Conservation (phyloP, 1,139 yeast genomes). For the Scheffersomyces illinoinensis region DNA sequence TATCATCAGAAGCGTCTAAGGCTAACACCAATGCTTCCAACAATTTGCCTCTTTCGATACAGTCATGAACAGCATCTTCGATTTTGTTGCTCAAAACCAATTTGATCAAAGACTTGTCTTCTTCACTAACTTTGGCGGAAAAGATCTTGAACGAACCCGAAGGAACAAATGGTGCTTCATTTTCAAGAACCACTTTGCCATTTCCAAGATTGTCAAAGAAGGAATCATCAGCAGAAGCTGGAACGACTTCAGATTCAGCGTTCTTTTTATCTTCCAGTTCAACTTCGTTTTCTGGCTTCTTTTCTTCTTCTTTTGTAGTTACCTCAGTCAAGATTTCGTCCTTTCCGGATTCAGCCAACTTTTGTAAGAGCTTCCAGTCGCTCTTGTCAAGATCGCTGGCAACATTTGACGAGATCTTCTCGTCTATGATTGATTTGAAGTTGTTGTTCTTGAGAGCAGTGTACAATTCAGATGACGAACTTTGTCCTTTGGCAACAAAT, state of each 20-base stretch:
- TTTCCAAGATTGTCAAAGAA: conserved; percentile 50
- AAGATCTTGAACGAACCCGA: conserved; percentile 45
- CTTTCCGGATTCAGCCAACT: conserved; percentile 55
- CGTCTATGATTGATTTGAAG: conserved; percentile 54
- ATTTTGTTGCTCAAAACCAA: conserved; percentile 64
- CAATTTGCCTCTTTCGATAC: conserved; percentile 63
- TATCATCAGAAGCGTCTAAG: conserved; percentile 59
- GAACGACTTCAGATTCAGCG: conserved; percentile 23
- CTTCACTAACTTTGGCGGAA: conserved; percentile 18
- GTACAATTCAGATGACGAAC: conserved; percentile 49
- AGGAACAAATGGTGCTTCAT: conserved; percentile 32
- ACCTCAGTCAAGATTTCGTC: conserved; percentile 31
- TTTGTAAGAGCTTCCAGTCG: conserved; percentile 78
- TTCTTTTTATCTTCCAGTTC: conserved; percentile 11
- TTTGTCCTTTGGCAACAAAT: conserved; percentile 40
- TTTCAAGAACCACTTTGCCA: conserved; percentile 21
- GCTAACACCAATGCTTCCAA: conserved; percentile 85
- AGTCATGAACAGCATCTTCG: conserved; percentile 65
- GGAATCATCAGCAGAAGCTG: conserved; percentile 42
- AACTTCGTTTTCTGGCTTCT: conserved; percentile 5
- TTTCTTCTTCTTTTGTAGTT: conserved; percentile 24
- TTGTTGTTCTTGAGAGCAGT: conserved; percentile 61
- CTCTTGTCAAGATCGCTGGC: conserved; percentile 49
- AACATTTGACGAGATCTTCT: conserved; percentile 43
- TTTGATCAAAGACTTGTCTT: conserved; percentile 50